Percentiles rank a stretch among this genome's conserved stretches.
These are phyloP conservation scores for Scleromitrula shiraiana DNA, from an alignment of 2,329 filamentous ascomycete species.

Conservation along the genomic window DNA sequence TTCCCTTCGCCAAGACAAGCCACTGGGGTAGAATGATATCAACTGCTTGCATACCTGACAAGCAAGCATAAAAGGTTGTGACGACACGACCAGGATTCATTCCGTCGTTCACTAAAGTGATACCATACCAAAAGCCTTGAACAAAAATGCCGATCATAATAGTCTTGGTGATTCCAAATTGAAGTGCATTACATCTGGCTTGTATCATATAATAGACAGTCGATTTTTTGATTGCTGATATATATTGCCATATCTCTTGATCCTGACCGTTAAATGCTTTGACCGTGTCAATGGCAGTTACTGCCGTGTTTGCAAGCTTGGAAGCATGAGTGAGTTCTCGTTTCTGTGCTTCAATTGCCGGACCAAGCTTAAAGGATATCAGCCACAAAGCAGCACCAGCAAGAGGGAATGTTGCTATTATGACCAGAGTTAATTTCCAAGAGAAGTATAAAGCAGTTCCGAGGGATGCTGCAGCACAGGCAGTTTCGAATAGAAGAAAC, in stretches of 20 bases:
- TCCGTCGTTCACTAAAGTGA: conserved; percentile 53
- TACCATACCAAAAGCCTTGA: conserved; percentile 83
- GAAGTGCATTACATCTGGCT: conserved; percentile 59
- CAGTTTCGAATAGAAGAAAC: conserved; percentile 52
- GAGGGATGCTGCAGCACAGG: conserved; percentile 59
- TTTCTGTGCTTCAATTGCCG: conserved; percentile 63
- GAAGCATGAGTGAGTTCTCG: conserved; percentile 59
- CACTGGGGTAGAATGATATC: conserved; percentile 69
- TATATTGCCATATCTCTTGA: conserved; percentile 61
- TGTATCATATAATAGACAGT: conserved; percentile 58
- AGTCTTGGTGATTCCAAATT: conserved; percentile 66
- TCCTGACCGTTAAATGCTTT: conserved; percentile 76
- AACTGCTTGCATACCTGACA: conserved; percentile 68
- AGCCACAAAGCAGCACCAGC: conserved; percentile 52
- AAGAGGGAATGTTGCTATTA: conserved; percentile 65
- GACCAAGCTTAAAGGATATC: conserved; percentile 52
- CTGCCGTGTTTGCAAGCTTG: conserved; percentile 60
- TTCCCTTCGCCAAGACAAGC: conserved; percentile 70
- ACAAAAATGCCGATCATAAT: conserved; percentile 75
- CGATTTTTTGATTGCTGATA: conserved; percentile 46
- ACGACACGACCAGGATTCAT: conserved; percentile 60
- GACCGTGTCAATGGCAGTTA: conserved; percentile 72
- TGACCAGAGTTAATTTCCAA: conserved; percentile 76
- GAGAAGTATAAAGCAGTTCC: conserved; percentile 68
- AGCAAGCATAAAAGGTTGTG: conserved; percentile 76